Evolutionary conservation across 352 stramenopile species (phyloP), one percentile per base, ranked within the genome.

Genomic region (Phytopythium sindhum): DNA sequence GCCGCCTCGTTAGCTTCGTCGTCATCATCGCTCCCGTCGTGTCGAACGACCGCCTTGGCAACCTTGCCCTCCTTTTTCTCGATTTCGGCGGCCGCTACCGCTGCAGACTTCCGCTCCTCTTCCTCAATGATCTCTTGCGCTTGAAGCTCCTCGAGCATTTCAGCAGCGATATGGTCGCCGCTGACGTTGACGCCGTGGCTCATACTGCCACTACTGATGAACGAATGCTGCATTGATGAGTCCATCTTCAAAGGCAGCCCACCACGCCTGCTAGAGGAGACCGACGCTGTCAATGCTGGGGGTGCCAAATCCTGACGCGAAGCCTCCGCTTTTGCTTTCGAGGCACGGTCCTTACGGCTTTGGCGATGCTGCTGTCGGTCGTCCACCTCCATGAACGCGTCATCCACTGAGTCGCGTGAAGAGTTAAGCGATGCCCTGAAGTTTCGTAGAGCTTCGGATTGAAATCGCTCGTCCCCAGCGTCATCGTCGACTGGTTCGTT

Each of bases 381-480:
- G 24, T 67, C 69, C 5, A 72, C 65, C 19, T 67, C 69, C 19
- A 74, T 66, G 62, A 93, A 89, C 2, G 78, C 80, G 53, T 92
- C 85, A 50, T 92, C 83, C 37, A 94, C 89, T 0, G 83, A 94
- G 45, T 92, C 84, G 8, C 78, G 78, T 10, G 85, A 94, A 0
- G 83, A 92, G 2, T 76, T 72, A 14, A 85, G 68, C 0, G 85
- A 93, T 2, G 44, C 64, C 1, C 71, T 68, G 51, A 81, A 63
- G 66, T 60, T 67, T 33, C 72, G 70, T 39, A 84, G 77, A 1
- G 75, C 63, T 37, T 86, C 78, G 0, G 75, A 83, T 51, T 77
- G 72, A 54, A 81, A 83, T 23, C 62, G 84, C 58, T 64, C 76
- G 26, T 66, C 69, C 24, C 56, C 70, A 37, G 72, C 68, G 10